Percentiles rank a stretch among this genome's conserved stretches.
These are phyloP conservation scores for Phoenix roebelenii DNA, from an alignment of 176 grass and related monocot genomes.

Conservation along the genomic window DNA sequence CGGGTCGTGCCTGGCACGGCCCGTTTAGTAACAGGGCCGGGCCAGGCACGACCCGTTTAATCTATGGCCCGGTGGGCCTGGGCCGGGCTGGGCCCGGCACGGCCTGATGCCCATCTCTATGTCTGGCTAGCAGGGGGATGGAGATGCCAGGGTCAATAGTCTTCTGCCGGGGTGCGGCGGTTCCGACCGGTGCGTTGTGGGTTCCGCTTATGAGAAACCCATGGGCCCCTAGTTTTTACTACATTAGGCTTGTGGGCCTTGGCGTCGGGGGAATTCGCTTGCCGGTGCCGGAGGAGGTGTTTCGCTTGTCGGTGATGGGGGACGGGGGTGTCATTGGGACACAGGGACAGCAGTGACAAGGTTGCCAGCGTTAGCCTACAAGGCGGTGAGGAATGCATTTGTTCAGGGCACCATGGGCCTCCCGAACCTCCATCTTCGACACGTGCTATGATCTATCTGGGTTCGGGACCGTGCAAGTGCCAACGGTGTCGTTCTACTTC, in stretches of 20 bases:
- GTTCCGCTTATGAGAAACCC: conserved; percentile 65
- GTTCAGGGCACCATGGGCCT: conserved; percentile 22
- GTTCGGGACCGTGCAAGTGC: conserved; percentile 78
- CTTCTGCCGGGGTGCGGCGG: conserved; percentile 51
- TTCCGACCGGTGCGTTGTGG: conserved; percentile 73
- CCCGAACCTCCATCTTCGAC: conserved; percentile 67
- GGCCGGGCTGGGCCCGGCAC: no score
- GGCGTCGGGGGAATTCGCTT: conserved; percentile 52
- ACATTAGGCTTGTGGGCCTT: conserved; percentile 57
- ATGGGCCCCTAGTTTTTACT: conserved; percentile 73
- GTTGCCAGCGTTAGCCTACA: conserved; percentile 47
- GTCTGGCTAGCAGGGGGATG: conserved; percentile 45
- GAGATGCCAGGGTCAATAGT: conserved; percentile 44
- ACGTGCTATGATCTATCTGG: conserved; percentile 79
- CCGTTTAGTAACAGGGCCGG: no score
- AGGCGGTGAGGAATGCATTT: conserved; percentile 50
- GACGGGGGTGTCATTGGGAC: conserved; percentile 72
- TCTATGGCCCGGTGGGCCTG: no score
- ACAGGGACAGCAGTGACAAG: conserved; percentile 72
- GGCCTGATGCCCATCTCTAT: no score
- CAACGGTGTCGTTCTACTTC: conserved; percentile 89
- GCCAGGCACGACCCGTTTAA: no score
- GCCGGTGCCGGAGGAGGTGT: conserved; percentile 40
- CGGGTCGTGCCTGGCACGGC: no score
- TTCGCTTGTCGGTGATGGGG: conserved; percentile 56